A percentile compares a stretch with the other conserved stretches of the same genome.
Evolutionary conservation across 2,329 filamentous ascomycete genomes (phyloP).

Genomic region (Rutstroemia sp.): DNA sequence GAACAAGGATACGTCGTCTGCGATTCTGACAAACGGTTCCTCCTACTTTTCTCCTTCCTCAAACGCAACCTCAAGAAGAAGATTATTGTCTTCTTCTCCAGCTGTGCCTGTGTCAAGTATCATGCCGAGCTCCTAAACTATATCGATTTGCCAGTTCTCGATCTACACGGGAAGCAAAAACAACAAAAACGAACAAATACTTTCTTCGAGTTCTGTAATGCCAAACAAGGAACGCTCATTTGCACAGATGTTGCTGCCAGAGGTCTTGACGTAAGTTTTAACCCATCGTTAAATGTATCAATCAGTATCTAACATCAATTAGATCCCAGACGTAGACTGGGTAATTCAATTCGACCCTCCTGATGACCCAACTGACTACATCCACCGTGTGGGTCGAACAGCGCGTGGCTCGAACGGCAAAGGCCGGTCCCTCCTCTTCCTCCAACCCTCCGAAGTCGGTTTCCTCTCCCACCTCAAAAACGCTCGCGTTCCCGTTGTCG

Average conservation of each 20-base stretch:
- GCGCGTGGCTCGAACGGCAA: conserved; percentile 77
- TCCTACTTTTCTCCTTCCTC: conserved; percentile 88
- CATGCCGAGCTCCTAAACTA: conserved; percentile 94
- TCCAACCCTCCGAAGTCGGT: conserved; percentile 85
- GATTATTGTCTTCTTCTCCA: conserved; percentile 94
- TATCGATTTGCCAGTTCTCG: conserved; percentile 84
- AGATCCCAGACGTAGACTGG: conserved; percentile 92
- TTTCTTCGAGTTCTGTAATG: conserved; percentile 93
- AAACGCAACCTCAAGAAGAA: conserved; percentile 85
- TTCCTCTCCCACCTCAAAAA: conserved; percentile 89
- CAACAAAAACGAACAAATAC: conserved; percentile 98
- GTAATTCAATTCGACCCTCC: conserved; percentile 94
- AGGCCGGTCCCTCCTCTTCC: conserved; percentile 85
- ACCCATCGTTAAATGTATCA: background rate
- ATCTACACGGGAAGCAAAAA: conserved; percentile 92
- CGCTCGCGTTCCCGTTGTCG: conserved; percentile 84
- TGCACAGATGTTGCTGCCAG: conserved; percentile 95
- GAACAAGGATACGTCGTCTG: conserved; percentile 96
- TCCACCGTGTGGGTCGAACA: conserved; percentile 92
- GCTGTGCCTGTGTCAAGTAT: conserved; percentile 91
- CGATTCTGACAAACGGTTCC: conserved; percentile 87
- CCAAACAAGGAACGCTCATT: conserved; percentile 78
- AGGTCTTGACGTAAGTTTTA: conserved; percentile 67
- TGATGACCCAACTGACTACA: conserved; percentile 84
- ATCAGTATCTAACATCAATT: background rate